A percentile compares a stretch with the other conserved stretches of the same genome.
phyloP scores from a whole-genome alignment of 83 land plant species.

The Picea abies region DNA sequence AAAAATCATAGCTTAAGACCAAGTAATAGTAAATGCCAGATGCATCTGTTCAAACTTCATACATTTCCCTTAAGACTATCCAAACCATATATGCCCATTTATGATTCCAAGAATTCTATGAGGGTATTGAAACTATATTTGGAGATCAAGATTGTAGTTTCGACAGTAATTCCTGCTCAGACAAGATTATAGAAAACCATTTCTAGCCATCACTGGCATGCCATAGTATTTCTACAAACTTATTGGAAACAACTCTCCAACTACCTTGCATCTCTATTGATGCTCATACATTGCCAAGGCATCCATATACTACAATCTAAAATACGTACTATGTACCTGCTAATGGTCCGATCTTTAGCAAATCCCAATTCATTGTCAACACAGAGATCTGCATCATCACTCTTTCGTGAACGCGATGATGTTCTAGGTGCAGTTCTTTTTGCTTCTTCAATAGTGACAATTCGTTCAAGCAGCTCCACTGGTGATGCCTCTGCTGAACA shows the following conservation, averaged over 20 bases:
- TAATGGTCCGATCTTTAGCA: constrained; percentile 94
- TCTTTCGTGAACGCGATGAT: constrained; percentile 64
- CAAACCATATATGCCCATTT: too few species aligned
- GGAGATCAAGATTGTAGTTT: too few species aligned
- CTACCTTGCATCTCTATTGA: not conserved
- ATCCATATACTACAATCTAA: not conserved
- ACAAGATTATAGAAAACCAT: too few species aligned
- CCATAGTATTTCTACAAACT: not conserved
- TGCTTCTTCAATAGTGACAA: constrained; percentile 84
- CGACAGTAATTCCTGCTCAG: too few species aligned
- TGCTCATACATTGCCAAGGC: not conserved
- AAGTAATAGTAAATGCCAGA: too few species aligned
- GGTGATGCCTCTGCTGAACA: constrained; percentile 91
- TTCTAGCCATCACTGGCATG: not conserved
- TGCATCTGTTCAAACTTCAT: too few species aligned
- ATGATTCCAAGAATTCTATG: too few species aligned
- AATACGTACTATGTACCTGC: constrained; percentile 59
- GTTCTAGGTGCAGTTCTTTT: constrained; percentile 61
- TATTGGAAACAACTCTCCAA: not conserved
- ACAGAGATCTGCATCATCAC: constrained; percentile 75
- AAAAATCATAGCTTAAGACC: too few species aligned
- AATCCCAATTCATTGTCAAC: constrained; percentile 98
- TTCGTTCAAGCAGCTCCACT: constrained; percentile 58
- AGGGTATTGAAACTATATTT: too few species aligned
- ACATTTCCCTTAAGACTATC: too few species aligned